Evolutionary conservation across 495 filamentous ascomycete species (phyloP), one percentile per base, ranked within the genome.

Genomic region (Daldinia grandis): DNA sequence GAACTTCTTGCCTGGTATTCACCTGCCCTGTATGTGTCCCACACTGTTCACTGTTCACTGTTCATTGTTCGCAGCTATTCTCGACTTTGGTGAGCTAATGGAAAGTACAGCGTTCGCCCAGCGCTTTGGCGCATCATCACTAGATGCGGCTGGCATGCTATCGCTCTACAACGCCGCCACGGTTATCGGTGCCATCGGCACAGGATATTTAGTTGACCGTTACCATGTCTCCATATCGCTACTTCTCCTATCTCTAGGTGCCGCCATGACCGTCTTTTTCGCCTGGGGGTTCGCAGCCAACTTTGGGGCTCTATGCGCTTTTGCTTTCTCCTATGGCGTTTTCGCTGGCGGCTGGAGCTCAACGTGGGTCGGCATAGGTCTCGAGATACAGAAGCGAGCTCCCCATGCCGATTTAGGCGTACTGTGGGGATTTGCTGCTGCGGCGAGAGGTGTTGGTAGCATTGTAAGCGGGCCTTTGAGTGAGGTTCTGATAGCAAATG

Each of bases 1-100:
- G 12, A 92, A 87, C 74, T 91, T 92, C 78, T 79, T 93, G 2
- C 90, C 90, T 0, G 82, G 82, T 5, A 87, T 89, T 19, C 92
- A 90, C 74, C 82, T 93, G 2, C 87, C 88, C 4, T 49, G 70
- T 73, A 58, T 51, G 70, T 56, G 12, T 3, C 44, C 9, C 2
- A n/a, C 31, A 33, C 9, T 21, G 5, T 42, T 8, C 1, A 15
- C 4, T 3, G n/a, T 21, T 44, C 40, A n/a, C n/a, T n/a, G n/a
- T n/a, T n/a, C n/a, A n/a, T n/a, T n/a, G n/a, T 44, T 44, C 17
- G 17, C 2, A 12, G 7, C 40, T 44, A 44, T 38, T 38, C 12
- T 38, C 15, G 15, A 5, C 27, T 44, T 33, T 7, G 7, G 25
- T 17, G 2, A 27, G n/a, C 55, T 60, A 38, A 60, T 28, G 1